A percentile compares a stretch with the other conserved stretches of the same genome.
phyloP scores from a whole-genome alignment of 352 stramenopile species.

The Globisporangium uncinulatum region DNA sequence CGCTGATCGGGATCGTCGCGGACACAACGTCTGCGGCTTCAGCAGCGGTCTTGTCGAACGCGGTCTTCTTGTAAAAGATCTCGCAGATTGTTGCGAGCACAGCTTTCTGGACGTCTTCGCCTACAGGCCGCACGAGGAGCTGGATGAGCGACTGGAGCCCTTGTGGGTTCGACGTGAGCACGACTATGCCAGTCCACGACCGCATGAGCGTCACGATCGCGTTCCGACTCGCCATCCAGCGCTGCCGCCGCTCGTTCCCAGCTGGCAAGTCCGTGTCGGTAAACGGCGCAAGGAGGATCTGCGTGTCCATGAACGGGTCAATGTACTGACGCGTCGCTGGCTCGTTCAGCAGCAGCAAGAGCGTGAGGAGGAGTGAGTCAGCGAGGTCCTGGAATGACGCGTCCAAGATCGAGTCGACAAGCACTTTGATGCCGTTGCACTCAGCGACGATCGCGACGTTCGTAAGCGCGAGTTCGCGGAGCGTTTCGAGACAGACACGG shows the following conservation, averaged over 20 bases:
- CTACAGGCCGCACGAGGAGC: conserved; percentile 80
- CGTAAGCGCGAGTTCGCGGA: conserved; percentile 73
- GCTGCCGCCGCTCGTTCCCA: conserved; percentile 77
- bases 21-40: conserved; percentile 29
- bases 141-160: conserved; percentile 83
- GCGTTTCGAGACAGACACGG: conserved; percentile 79
- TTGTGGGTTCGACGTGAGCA: conserved; percentile 84
- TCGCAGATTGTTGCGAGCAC: conserved; percentile 86
- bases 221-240: conserved; percentile 87
- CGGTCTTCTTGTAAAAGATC: conserved; percentile 85
- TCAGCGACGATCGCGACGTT: conserved; percentile 83
- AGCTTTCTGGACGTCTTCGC: conserved; percentile 85
- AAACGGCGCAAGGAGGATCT: conserved; percentile 82
- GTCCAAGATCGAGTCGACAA: conserved; percentile 86
- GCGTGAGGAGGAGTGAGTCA: conserved; percentile 79
- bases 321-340: conserved; percentile 81
- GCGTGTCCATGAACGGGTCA: conserved; percentile 83
- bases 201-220: conserved; percentile 89
- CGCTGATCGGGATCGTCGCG: conserved; percentile 56
- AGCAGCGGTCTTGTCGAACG: conserved; percentile 61
- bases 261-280: conserved; percentile 84
- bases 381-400: conserved; percentile 84
- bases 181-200: conserved; percentile 86
- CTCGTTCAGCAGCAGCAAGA: conserved; percentile 84
- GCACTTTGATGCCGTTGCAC: conserved; percentile 74